phyloP scores from a whole-genome alignment of 805 yeast species.

The Sugiyamaella marilandica region DNA sequence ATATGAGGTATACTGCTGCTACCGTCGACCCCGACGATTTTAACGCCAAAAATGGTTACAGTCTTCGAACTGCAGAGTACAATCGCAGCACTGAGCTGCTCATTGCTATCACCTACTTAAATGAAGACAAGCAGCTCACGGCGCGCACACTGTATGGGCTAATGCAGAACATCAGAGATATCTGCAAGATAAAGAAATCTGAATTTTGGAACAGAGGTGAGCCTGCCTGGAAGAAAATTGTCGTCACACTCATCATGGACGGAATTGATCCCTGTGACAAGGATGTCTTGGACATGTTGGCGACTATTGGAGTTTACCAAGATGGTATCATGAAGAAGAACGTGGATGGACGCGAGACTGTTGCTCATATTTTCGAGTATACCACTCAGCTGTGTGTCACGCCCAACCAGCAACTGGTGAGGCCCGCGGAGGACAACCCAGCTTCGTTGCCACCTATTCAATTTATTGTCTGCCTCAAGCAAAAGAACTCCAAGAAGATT shows the following conservation, averaged over 20 bases:
- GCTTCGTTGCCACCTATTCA: constrained; percentile 54
- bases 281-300: constrained; percentile 56
- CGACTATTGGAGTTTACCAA: constrained; percentile 62
- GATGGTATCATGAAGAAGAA: constrained; percentile 59
- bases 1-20: constrained; percentile 60
- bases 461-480: constrained; percentile 56
- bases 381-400: constrained; percentile 48
- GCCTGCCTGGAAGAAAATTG: constrained; percentile 60
- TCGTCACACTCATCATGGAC: constrained; percentile 59
- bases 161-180: constrained; percentile 58
- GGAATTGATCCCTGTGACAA: constrained; percentile 64
- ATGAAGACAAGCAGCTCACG: constrained; percentile 58
- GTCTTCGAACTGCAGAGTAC: constrained; percentile 52
- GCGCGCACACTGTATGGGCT: constrained; percentile 61
- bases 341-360: constrained; percentile 56
- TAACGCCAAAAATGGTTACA: constrained; percentile 47
- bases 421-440: constrained; percentile 49
- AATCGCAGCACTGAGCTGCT: constrained; percentile 57
- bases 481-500: constrained; percentile 58
- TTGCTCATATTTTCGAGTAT: constrained; percentile 62
- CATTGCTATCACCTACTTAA: constrained; percentile 61
- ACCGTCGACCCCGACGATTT: constrained; percentile 68
- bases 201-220: constrained; percentile 47
- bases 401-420: constrained; percentile 44
- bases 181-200: constrained; percentile 45